Evolutionary conservation across 306 rosid species (phyloP), one percentile per base, ranked within the genome.

Genomic region (Lathyrus oleraceus): DNA sequence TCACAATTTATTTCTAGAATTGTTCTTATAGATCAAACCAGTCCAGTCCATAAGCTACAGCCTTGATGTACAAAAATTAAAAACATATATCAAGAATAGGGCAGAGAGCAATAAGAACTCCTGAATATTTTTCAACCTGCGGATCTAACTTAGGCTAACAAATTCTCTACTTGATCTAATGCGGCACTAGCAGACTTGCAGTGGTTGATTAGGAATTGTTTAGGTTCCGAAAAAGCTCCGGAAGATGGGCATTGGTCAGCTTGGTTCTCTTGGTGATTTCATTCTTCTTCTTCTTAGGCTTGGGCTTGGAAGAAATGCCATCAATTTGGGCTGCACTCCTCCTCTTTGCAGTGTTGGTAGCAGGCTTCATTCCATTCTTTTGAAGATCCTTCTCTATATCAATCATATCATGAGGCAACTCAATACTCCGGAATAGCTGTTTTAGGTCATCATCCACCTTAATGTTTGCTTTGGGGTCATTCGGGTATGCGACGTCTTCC

Each of bases 201-300:
- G 15, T 8, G 47, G 44, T 47, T 52, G 43, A 61, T 79, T 77
- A 75, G 9, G 84, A 72, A 77, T 58, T 35, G 60, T 70, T 73
- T 30, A 79, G 73, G 44, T 77, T 89, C 77, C 72, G 81, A 73
- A 81, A 91, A 70, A 94, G 97, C 91, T 88, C 95, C 0, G 96
- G 97, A 79, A 94, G 99, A 87, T 94, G 96, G 62, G 96, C 85
- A 65, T 94, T 91, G 68, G 99, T 94, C n/a, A 91, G 86, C 87
- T 87, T 94, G 35, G 99, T 94, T 78, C 97, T 89, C 92, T 95
- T 95, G 79, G 84, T 89, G 69, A 91, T 91, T 80, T 91, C 95
- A 9, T 68, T 86, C 85, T 86, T 89, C 95, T 95, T 91, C 86
- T 89, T 86, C 97, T 89, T 95, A 45, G 96, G 71, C 74, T 91